Evolutionary conservation across 768 basidiomycete species (phyloP).

Genomic region (Hydnomerulius pinastri): DNA sequence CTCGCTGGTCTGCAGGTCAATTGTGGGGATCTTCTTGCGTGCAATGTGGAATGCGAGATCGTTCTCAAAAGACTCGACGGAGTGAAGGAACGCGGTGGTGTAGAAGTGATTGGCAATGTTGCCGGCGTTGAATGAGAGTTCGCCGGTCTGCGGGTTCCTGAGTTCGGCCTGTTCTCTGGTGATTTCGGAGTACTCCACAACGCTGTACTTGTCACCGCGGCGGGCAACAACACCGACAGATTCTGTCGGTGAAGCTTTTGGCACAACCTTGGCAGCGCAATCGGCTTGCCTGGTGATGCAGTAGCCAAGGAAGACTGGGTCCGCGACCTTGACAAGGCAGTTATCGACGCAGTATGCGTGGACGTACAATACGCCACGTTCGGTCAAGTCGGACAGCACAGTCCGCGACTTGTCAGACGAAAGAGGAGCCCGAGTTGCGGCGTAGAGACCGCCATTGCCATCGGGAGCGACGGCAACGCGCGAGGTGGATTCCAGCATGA

Average conservation of each 20-base stretch:
- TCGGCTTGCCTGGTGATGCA: slow-evolving; percentile 86
- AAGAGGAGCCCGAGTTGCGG: slow-evolving; percentile 82
- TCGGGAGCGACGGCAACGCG: slow-evolving; percentile 94
- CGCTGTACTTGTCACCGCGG: slow-evolving; percentile 80
- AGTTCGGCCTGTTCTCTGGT: slow-evolving; percentile 82
- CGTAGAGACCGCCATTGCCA: slow-evolving; percentile 97
- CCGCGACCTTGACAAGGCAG: slow-evolving; percentile 95
- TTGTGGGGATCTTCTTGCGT: slow-evolving; percentile 91
- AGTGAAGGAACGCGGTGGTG: slow-evolving; percentile 79
- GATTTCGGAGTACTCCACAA: slow-evolving; percentile 98
- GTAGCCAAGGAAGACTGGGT: slow-evolving; percentile 96
- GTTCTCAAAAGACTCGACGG: slow-evolving; percentile 79
- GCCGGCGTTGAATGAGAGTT: slow-evolving; percentile 88
- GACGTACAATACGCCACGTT: slow-evolving; percentile 80
- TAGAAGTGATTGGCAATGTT: slow-evolving; percentile 99
- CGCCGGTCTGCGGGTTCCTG: slow-evolving; percentile 65
- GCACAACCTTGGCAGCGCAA: slow-evolving; percentile 95
- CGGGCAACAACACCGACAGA: slow-evolving; percentile 93
- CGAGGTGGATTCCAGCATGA: slow-evolving; percentile 78
- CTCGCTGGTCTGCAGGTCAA: slow-evolving; percentile 70
- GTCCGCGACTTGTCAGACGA: slow-evolving; percentile 60
- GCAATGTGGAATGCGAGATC: slow-evolving; percentile 97
- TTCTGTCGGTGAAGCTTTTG: slow-evolving; percentile 83
- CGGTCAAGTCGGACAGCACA: slow-evolving; percentile 80
- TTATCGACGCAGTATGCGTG: slow-evolving; percentile 99